Base-by-base conservation (phyloP, 805 yeast genomes). In the Ascoidea rubescens region DNA sequence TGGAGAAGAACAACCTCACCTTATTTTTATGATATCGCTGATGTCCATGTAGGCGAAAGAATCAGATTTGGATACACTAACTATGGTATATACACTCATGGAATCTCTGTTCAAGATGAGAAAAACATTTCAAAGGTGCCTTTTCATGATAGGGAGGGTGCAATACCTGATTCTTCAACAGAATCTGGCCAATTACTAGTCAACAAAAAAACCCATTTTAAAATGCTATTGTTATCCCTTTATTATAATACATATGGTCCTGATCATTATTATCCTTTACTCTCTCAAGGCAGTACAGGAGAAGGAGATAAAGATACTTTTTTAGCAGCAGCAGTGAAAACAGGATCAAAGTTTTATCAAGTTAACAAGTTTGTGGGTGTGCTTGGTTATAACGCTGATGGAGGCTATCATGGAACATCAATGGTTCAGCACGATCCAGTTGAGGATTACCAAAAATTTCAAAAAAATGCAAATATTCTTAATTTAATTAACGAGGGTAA, bases 1-100 rank as follows among this genome's bases (percentile, higher is more conserved):
- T 83, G 90, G 89, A 71, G 78, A 59, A 71, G 90, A 54, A 77
- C 84, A 4, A 78, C 86, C 0, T 72, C 84, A 1, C 88, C 89
- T 1, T 62, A 66, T 43, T 75, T 74, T 57, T 83, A 80, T 62
- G 66, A 74, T 5, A 48, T 58, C 30, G 69, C 63, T 51, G 63
- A 61, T 51, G 46, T 63, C 8, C 14, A 37, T 10, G 8, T 37
- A 37, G 14, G 43, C 14, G 14, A 37, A 37, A 37, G 14, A 37
- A 14, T 37, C 14, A 37, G 43, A 37, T 37, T 10, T 37, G 43
- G 43, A 2, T 37, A 37, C 14, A 37, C 8, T 4, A 37, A 37
- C 14, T 37, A 37, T 37, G 43, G 43, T 10, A 37, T 37, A 10
- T 4, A 37, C 14, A 14, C 14, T 10, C 8, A 14, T 37, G 43